phyloP scores from a whole-genome alignment of 257 asterid species.

The Fraxinus pennsylvanica region DNA sequence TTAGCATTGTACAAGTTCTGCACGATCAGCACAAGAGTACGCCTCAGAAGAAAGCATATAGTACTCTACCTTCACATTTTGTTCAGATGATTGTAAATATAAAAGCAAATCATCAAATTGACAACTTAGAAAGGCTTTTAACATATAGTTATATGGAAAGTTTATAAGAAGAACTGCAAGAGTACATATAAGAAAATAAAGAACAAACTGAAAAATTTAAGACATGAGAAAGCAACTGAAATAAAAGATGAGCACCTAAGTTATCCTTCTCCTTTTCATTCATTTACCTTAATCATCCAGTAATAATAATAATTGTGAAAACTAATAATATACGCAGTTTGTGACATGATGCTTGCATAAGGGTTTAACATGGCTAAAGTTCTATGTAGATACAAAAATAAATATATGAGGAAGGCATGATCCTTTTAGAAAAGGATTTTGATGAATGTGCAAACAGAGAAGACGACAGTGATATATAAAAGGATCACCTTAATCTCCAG shows the following conservation, averaged over 20 bases:
- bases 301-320: too few relatives aligned
- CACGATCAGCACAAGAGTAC: conserved; percentile 23
- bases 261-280: neutral
- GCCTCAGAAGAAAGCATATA: neutral
- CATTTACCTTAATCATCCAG: too few relatives aligned
- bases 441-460: conserved; percentile 1
- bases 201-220: too few relatives aligned
- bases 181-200: neutral
- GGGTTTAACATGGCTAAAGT: neutral
- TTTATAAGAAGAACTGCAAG: neutral
- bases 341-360: neutral
- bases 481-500: conserved; percentile 70
- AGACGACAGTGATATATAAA: neutral
- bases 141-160: neutral
- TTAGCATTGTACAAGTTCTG: conserved; percentile 83
- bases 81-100: too few relatives aligned
- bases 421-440: neutral
- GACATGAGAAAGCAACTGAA: neutral
- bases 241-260: neutral
- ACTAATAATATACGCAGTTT: too few relatives aligned
- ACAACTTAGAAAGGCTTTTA: too few relatives aligned
- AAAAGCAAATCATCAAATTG: neutral
- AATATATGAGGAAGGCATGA: neutral
- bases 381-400: neutral
- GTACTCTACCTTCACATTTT: neutral